These are phyloP conservation scores for Blastobotrys capitulatus DNA, from an alignment of 1,139 yeast species.

Conservation along the genomic window DNA sequence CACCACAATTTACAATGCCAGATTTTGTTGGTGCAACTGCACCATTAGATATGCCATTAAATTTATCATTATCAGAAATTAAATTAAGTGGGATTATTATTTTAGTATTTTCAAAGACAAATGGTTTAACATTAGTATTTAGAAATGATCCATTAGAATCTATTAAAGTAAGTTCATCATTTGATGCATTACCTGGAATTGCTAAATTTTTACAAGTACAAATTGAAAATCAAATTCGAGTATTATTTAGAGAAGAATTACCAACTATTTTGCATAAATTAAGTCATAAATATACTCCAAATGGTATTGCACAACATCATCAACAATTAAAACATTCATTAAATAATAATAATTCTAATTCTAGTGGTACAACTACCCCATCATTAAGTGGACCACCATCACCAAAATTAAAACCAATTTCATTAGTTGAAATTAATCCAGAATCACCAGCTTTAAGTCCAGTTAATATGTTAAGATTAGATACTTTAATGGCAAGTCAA, in stretches of 20 bases:
- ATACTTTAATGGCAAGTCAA: constrained; percentile 68
- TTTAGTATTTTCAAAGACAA: constrained; percentile 72
- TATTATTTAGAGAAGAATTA: constrained; percentile 73
- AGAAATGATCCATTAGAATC: constrained; percentile 84
- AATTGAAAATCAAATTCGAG: constrained; percentile 75
- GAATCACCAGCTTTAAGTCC: constrained; percentile 57
- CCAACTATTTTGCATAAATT: constrained; percentile 77
- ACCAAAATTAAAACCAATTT: constrained; percentile 25
- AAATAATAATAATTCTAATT: neutral
- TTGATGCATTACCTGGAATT: constrained; percentile 78
- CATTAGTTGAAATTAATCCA: constrained; percentile 48
- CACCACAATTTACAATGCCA: constrained; percentile 53
- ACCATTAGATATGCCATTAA: constrained; percentile 72
- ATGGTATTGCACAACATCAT: constrained; percentile 12
- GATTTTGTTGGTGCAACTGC: constrained; percentile 60
- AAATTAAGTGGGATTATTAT: constrained; percentile 76
- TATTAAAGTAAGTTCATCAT: constrained; percentile 76
- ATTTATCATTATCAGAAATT: constrained; percentile 67
- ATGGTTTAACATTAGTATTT: constrained; percentile 81
- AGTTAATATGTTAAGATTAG: constrained; percentile 62
- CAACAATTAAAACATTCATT: constrained; percentile 2
- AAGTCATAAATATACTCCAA: constrained; percentile 62
- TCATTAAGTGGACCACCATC: constrained; percentile 5
- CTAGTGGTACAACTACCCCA: neutral
- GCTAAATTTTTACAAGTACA: constrained; percentile 76